Evolutionary conservation across 495 filamentous ascomycete genomes (phyloP), one percentile per base, ranked within the genome.

Genomic region (Daldinia vernicosa): DNA sequence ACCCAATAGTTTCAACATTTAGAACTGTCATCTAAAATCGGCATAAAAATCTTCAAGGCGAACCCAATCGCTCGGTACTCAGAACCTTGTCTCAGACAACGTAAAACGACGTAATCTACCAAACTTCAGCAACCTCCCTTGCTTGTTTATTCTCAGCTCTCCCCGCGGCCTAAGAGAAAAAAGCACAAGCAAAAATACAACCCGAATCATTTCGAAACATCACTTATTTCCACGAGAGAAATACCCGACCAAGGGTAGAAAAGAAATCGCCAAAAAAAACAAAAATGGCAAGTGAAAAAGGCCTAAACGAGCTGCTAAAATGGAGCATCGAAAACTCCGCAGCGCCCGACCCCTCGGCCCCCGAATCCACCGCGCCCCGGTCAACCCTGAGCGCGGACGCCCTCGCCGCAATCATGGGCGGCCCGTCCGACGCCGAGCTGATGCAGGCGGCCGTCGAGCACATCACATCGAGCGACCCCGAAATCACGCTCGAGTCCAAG

Each of bases 311-410:
- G 70, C 92, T 99, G 82, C 90, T 99, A 61, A 93, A 93, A 88
- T 99, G 95, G 95, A 85, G 91, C 79, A 90, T 98, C 79, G 87
- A 97, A 77, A 93, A 97, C 82, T 90, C 91, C 14, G 78, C 81
- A 7, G 74, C 80, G 7, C 33, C 74, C 17, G 84, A 84, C 62
- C 75, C 84, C 60, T 78, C 80, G 54, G 72, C 78, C n/a, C 27
- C 75, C 24, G 26, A 77, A 11, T 78, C 84, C 35, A 60, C 76
- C 5, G 74, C 47, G 63, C 80, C 71, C 50, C 71, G 63, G 73
- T 76, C 77, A 30, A 65, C 79, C 15, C 83, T 95, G 73, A 88
- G 89, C 72, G 80, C 89, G 2, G 86, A 90, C 26, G 85, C 88
- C 59, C 84, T 98, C 35, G 88, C 87, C 19, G 78, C 89, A 4